Evolutionary conservation across 78 protist genomes (phyloP).

Genomic region (Planoprotostelium fungivorum): DNA sequence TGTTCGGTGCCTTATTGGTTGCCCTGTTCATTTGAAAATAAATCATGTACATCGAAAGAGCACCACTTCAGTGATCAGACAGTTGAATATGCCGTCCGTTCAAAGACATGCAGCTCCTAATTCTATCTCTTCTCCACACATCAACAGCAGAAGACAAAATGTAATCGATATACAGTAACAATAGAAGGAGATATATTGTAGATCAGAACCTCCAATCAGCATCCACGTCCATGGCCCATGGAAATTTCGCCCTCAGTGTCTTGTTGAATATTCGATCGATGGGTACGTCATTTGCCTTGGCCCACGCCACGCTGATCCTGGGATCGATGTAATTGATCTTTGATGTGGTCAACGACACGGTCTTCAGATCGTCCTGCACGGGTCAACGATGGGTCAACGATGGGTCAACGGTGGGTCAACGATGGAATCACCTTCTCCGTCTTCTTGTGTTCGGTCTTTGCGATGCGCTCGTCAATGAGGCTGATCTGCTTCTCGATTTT

Average conservation of each 20-base stretch:
- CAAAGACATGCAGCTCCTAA: no score
- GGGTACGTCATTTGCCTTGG: constrained; percentile 75
- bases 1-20: no score
- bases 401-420: not conserved
- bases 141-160: no score
- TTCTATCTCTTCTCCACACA: no score
- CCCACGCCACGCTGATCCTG: constrained; percentile 97
- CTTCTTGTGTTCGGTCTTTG: not conserved
- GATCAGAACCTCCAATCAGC: constrained; percentile 56
- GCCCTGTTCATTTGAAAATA: no score
- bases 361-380: constrained; percentile 66
- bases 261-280: constrained; percentile 70
- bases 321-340: constrained; percentile 98
- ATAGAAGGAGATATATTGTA: no score
- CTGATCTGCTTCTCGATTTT: not conserved
- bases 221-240: constrained; percentile 80
- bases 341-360: constrained; percentile 91
- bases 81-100: no score
- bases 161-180: no score
- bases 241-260: constrained; percentile 75
- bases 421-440: constrained; percentile 3
- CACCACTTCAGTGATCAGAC: no score
- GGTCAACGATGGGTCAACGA: not conserved
- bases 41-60: no score
- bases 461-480: not conserved